Base-by-base conservation (phyloP, 257 asterid genomes). In the Sherardia arvensis region DNA sequence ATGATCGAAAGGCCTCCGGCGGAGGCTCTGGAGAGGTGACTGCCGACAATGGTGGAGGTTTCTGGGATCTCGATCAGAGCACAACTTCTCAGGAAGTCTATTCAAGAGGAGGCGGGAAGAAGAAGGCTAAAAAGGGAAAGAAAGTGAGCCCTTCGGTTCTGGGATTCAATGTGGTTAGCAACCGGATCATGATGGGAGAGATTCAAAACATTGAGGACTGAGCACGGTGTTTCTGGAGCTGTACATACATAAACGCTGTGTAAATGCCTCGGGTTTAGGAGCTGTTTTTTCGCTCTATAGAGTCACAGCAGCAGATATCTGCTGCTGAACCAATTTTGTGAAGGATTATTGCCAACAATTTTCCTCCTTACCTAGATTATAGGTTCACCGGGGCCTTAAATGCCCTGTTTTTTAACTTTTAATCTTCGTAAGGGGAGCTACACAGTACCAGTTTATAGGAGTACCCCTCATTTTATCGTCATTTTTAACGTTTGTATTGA, bases 171-270 rank as follows among this genome's bases (percentile, higher is more conserved):
- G 97, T 90, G 57, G 95, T 92, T 62, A 88, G 98, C 81, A 92
- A 85, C 80, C 78, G 98, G 71, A 92, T 92, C 68, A 90, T 93
- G 99, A 93, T 78, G 97, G 99, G 99, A 27, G 99, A 93, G 87
- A 93, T 90, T 77, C 97, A 93, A 86, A 70, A 86, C 0, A 59
- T 81, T 17, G 97, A 93, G 32, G 97, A 90, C 59, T 90, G 74
- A 79, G 68, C 59, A 27, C 53, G 4, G 26, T 57, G 61, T 23
- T n/a, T 5, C 29, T 72, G 71, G 20, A 53, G 33, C 3, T 77
- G 95, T 88, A 84, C 71, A 82, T 87, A 84, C 81, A 61, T 78
- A 74, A 53, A 69, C 62, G 22, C 74, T 68, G 75, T 78, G 89
- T 84, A 86, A 70, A 75, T 84, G 81, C 45, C 59, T 21, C 30